Base-by-base conservation (phyloP, 2,329 filamentous ascomycete genomes). In the Ophiostoma perfectum region DNA sequence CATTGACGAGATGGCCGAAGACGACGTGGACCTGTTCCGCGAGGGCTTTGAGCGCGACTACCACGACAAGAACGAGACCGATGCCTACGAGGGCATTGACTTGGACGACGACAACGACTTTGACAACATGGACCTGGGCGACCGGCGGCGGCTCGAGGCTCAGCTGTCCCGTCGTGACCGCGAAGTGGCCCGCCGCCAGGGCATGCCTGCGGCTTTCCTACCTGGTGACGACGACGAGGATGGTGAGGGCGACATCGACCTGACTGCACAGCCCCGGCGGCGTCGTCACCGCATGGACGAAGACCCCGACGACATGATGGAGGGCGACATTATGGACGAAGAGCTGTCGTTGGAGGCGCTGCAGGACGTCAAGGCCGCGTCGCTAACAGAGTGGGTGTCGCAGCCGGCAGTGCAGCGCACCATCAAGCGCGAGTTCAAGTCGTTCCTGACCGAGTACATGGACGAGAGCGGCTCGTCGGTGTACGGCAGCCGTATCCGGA, bases 381-480 rank as follows among this genome's bases (percentile, higher is more conserved):
- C 91, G 73, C 82, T 99, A 75, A 96, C 93, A 0, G 95, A 99
- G 72, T 99, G 96, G 96, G 90, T 99, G 58, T 89, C 92, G 14
- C 90, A 93, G 74, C 91, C 92, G 3, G 87, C 92, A 14, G 95
- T 99, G 12, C 92, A 97, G 79, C 87, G 92, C 73, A 96, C 93
- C 1, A 95, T 99, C 78, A 93, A 93, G 76, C 88, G 94, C 75
- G 95, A 99, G 79, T 99, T 99, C 86, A 97, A 96, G 78, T 90
- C 91, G 3, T 99, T 99, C 81, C 82, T 99, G 74, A 98, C 95
- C 11, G 94, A 97, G 74, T 98, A 96, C 78, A 97, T 89, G 5
- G 95, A 99, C 75, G 88, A 93, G 67, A 88, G 90, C 72, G 93
- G 93, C 67, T 89, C 88, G 4, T 99, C 95, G 0, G 93, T 99